Conservation (phyloP, 2,329 filamentous ascomycete species). For the Monosporascus sp. region DNA sequence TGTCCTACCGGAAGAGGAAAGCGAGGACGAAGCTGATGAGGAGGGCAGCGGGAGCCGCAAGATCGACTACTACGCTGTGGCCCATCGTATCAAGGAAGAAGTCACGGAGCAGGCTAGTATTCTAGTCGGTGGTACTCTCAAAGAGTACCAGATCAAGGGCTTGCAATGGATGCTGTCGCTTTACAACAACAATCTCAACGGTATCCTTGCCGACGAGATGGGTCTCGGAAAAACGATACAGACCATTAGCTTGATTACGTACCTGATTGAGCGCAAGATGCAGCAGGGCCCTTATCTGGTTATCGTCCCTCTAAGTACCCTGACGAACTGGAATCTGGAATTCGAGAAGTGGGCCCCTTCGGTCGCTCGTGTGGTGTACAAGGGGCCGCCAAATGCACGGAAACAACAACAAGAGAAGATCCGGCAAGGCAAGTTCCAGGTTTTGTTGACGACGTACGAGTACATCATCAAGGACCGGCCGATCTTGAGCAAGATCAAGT, state of each 20-base stretch:
- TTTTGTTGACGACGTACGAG: conserved; percentile 94
- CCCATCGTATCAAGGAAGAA: conserved; percentile 91
- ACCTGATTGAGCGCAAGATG: conserved; percentile 92
- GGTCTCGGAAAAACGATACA: conserved; percentile 99
- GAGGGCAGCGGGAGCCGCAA: conserved; percentile 66
- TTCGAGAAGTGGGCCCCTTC: conserved; percentile 98
- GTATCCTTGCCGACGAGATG: conserved; percentile 98
- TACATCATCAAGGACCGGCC: conserved; percentile 99
- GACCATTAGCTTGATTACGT: conserved; percentile 94
- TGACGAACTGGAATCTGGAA: conserved; percentile 98
- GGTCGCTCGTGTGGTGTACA: conserved; percentile 86
- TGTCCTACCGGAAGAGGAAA: conserved; percentile 55
- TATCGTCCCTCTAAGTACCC: conserved; percentile 91
- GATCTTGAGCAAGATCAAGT: conserved; percentile 95
- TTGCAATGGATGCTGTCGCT: conserved; percentile 99
- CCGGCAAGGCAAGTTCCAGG: conserved; percentile 91
- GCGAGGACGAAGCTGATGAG: conserved; percentile 62
- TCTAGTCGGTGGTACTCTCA: conserved; percentile 84
- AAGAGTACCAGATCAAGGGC: conserved; percentile 98
- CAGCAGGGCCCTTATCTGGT: conserved; percentile 91
- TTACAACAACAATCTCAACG: conserved; percentile 99
- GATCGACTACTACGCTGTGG: conserved; percentile 98
- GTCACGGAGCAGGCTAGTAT: conserved; percentile 78
- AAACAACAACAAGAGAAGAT: conserved; percentile 93
- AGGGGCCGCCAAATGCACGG: conserved; percentile 81